Evolutionary conservation across 163 green algal species (phyloP).

Genomic region (Volvox carteri): DNA sequence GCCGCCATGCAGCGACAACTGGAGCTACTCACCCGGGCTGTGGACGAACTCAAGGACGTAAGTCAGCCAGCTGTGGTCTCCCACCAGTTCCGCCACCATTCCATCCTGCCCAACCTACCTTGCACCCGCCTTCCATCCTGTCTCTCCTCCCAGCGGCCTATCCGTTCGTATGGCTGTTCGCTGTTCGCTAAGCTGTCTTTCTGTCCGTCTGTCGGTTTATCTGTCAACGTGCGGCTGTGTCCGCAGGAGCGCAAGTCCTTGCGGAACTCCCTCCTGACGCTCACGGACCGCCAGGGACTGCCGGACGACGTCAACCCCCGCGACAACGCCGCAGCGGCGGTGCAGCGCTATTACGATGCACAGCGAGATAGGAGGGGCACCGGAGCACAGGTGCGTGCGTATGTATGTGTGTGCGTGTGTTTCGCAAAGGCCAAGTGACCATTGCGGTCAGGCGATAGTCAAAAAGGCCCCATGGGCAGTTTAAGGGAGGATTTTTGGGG

Average conservation of each 20-base stretch:
- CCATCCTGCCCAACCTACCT: too few relatives aligned
- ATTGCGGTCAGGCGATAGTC: too few relatives aligned
- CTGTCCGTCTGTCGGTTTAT: neutral
- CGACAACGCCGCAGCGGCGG: slow-evolving; percentile 31
- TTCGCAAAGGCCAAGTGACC: too few relatives aligned
- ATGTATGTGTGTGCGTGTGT: neutral
- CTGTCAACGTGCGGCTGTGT: too few relatives aligned
- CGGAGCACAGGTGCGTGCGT: neutral
- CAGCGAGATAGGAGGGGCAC: slow-evolving; percentile 1
- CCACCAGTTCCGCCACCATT: too few relatives aligned
- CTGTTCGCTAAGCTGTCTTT: neutral
- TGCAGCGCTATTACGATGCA: slow-evolving; percentile 52
- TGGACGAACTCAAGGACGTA: slow-evolving; percentile 72
- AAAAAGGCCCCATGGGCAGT: too few relatives aligned
- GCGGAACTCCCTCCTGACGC: slow-evolving; percentile 59
- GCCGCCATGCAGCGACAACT: slow-evolving; percentile 72
- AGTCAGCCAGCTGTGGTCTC: neutral
- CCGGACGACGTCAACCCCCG: slow-evolving; percentile 9
- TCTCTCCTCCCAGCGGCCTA: too few relatives aligned
- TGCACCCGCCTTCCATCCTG: too few relatives aligned
- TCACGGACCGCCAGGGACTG: slow-evolving; percentile 34
- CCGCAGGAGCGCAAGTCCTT: slow-evolving; percentile 68
- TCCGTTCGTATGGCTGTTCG: too few relatives aligned
- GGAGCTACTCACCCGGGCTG: slow-evolving; percentile 62
- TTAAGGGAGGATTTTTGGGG: too few relatives aligned